Conservation (phyloP, 2,329 filamentous ascomycete genomes). For the Meredithiella fracta region DNA sequence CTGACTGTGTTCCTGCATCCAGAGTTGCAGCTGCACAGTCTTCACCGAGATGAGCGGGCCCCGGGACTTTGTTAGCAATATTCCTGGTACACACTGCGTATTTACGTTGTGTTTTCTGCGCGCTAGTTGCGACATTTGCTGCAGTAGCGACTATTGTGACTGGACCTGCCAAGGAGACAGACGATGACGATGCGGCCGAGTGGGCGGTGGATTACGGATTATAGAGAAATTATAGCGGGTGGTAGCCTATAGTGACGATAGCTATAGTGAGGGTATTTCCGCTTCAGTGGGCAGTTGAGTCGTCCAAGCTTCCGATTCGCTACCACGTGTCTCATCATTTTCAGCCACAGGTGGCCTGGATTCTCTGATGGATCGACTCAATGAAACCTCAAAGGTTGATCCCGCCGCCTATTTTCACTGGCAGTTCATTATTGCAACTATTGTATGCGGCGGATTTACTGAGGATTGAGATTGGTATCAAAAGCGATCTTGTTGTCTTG, state of each 20-base stretch:
- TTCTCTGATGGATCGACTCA: not conserved
- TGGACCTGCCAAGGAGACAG: no score
- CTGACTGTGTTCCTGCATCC: conserved; percentile 7
- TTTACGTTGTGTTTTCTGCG: not conserved
- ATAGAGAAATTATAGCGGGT: not conserved
- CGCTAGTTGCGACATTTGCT: no score
- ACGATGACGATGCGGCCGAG: not conserved
- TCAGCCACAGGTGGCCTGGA: not conserved
- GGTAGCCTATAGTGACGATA: not conserved
- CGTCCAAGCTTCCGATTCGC: not conserved
- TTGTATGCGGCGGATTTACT: not conserved
- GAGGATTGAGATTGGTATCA: not conserved
- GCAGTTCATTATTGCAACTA: not conserved
- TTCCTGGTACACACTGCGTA: not conserved
- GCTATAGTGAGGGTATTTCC: not conserved
- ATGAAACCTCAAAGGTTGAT: not conserved
- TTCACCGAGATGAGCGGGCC: not conserved
- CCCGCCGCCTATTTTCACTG: not conserved
- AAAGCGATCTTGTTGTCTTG: not conserved
- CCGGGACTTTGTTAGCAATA: not conserved
- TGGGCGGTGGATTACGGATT: not conserved
- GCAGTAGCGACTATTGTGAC: not conserved
- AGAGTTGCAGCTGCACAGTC: conserved; percentile 4
- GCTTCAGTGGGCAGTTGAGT: not conserved
- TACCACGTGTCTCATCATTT: not conserved